Conservation (phyloP, 139 green algal species). For the Haematococcus lacustris region DNA sequence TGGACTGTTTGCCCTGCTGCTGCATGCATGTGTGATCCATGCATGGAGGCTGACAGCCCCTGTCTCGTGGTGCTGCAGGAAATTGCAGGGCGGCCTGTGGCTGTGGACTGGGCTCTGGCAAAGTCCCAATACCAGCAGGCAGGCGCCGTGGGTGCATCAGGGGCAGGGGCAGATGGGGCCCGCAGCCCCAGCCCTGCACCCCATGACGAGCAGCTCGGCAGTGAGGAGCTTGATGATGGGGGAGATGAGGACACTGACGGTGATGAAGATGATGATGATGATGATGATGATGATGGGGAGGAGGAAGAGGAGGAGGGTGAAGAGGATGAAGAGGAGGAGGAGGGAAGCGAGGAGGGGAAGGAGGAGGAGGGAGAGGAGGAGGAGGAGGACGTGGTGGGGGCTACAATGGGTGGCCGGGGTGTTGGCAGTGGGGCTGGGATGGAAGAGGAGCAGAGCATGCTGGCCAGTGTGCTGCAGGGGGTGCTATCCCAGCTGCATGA, state of each 20-base stretch:
- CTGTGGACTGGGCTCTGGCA: constrained; percentile 84
- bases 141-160: constrained; percentile 2
- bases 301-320: constrained; percentile 12
- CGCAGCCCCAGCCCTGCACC: background rate
- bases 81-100: constrained; percentile 61
- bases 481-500: too few relatives aligned
- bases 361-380: constrained; percentile 5
- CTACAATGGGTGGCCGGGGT: too few relatives aligned
- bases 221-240: constrained; percentile 7
- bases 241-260: constrained; percentile 6
- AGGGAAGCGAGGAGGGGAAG: constrained; percentile 4
- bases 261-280: background rate
- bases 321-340: constrained; percentile 2
- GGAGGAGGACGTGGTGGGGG: background rate
- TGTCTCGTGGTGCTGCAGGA: too few relatives aligned
- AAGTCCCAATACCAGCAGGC: constrained; percentile 60
- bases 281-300: constrained; percentile 5
- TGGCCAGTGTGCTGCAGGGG: too few relatives aligned
- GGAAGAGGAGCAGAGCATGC: too few relatives aligned
- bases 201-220: too few relatives aligned
- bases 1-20: background rate
- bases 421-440: too few relatives aligned
- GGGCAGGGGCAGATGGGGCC: background rate
- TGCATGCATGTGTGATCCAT: too few relatives aligned
- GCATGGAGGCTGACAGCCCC: too few relatives aligned